Evolutionary conservation across 306 rosid species (phyloP), one percentile per base, ranked within the genome.

Genomic region (Heteromeles arbutifolia): DNA sequence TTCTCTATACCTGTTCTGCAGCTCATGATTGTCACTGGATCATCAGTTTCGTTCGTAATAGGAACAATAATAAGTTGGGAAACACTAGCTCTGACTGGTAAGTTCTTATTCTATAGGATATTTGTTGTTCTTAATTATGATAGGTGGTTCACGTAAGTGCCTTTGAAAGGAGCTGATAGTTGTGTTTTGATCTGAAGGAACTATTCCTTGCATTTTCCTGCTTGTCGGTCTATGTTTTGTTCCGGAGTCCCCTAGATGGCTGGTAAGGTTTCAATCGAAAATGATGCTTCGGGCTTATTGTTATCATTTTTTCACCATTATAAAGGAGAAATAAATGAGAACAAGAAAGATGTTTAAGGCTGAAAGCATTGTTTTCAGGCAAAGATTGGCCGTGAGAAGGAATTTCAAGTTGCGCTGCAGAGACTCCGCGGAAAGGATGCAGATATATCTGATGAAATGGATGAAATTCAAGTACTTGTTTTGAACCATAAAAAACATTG

Each of bases 171-270:
- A 63, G n/a, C 57, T 74, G 44, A 79, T 53, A 45, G 45, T 67
- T 75, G 80, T 17, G 24, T 25, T 72, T 70, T 76, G 32, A 74
- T 84, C 73, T 84, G 88, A 77, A 92, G 98, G 92, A 48, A 56
- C 87, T 68, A 72, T 85, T 53, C 98, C 98, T 29, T 91, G 90
- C 85, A 69, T 89, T 68, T 75, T 78, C 70, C 84, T 88, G 85
- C 78, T 87, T 5, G 52, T 80, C 18, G 86, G 86, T 71, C 73
- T 85, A 25, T 67, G 39, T 25, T 85, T 82, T 67, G 77, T 85
- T 21, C 86, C 89, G 0, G 89, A 85, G 74, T 85, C 86, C 15
- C 89, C 89, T 5, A 67, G 89, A 85, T 85, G 89, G 89, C 81
- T 85, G 80, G 89, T 85, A 67, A 65, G 84, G 21, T 75, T 62